Base-by-base conservation (phyloP, 129 eudicot genomes). In the Flaveria robusta region DNA sequence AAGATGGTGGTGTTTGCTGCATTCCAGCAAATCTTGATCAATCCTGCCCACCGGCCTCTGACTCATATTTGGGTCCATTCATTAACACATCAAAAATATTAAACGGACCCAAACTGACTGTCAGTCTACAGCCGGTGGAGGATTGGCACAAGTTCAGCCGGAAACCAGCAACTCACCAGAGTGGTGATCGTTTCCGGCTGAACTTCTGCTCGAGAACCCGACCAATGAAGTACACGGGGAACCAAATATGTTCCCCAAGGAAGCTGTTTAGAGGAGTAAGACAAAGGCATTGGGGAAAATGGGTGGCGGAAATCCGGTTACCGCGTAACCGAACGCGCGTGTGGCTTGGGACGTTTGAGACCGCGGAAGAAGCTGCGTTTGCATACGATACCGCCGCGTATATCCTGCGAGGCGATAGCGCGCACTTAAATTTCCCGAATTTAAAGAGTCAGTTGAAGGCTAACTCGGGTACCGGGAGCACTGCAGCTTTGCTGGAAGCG, bases 231-330 rank as follows among this genome's bases (percentile, higher is more conserved):
- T 70, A 20, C 42, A 60, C 66, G 13, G 77, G 55, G 51, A 63
- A 52, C n/a, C 54, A 46, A 13, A 31, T 68, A 4, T 74, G 85
- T 31, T 70, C 87, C 3, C 77, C 82, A 5, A 79, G 85, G 55
- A 90, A 84, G 87, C 75, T 88, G 12, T 91, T 72, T 71, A 82
- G 98, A 71, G 98, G 98, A 43, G 98, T 93, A 43, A 81, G 98
- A 72, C 97, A 93, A 65, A 77, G 98, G 78, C 98, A 90, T 45
- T 93, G 97, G 98, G 98, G 97, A 23, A 93, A 90, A 87, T 93
- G 97, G 97, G 98, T 93, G 11, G 98, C 98, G 0, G 98, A 93
- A 52, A 93, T 91, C 19, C 46, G 96, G 79, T 75, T 90, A 81
- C 98, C 97, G 24, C 45, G 88, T 66, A 91, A 91, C 60, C 77